Conservation (phyloP, 2,329 filamentous ascomycete species). For the Cyphellophora attinorum region DNA sequence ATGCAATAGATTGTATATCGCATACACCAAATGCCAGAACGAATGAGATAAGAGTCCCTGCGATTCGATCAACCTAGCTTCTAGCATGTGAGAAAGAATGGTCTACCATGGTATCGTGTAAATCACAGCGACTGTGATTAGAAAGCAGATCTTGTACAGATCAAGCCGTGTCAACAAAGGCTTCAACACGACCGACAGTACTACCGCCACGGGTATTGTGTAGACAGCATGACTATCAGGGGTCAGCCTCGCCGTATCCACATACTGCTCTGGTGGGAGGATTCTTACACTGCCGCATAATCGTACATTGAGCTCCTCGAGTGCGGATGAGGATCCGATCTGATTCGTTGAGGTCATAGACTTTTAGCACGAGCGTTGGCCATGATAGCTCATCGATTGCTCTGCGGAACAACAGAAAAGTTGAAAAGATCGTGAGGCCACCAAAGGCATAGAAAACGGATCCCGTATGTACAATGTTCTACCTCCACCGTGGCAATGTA, state of each 20-base stretch:
- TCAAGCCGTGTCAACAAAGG: slow-evolving; percentile 56
- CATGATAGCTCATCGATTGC: not conserved
- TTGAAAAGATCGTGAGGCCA: no score
- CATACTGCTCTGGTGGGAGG: slow-evolving; percentile 1
- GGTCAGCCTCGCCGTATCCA: slow-evolving; percentile 1
- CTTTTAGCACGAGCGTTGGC: not conserved
- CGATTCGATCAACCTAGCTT: not conserved
- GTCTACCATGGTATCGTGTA: slow-evolving; percentile 62
- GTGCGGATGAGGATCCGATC: not conserved
- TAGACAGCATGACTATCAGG: slow-evolving; percentile 51
- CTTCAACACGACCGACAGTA: slow-evolving; percentile 49
- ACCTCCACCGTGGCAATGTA: no score
- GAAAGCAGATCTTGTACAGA: slow-evolving; percentile 50
- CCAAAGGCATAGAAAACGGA: no score
- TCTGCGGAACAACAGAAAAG: not conserved
- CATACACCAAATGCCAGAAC: slow-evolving; percentile 13
- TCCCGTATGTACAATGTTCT: no score
- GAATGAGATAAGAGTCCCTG: slow-evolving; percentile 60
- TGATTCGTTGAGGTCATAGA: slow-evolving; percentile 1
- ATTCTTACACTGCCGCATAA: slow-evolving; percentile 53
- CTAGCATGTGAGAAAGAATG: not conserved
- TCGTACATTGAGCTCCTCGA: slow-evolving; percentile 27
- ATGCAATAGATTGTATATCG: no score
- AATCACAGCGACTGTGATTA: slow-evolving; percentile 54
- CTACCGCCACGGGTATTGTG: slow-evolving; percentile 54